phyloP scores from a whole-genome alignment of 202 grass and related monocot species.

The Brachypodium distachyon region DNA sequence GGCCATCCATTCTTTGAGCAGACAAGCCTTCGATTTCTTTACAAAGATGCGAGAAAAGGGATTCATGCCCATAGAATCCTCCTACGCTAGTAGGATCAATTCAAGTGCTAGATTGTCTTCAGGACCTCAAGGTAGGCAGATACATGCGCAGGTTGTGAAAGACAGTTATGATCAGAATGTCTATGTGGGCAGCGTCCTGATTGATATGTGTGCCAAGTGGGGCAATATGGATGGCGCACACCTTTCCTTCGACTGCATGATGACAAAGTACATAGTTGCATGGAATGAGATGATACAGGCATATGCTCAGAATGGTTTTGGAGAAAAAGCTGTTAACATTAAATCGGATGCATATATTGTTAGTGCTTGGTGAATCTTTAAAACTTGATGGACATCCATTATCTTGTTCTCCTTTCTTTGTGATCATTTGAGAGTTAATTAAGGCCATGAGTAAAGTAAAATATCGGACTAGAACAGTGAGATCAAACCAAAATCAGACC shows the following conservation, averaged over 20 bases:
- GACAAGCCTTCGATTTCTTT: slow-evolving; percentile 64
- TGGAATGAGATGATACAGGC: slow-evolving; percentile 99
- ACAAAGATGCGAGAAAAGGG: slow-evolving; percentile 61
- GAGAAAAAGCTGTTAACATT: slow-evolving; percentile 39
- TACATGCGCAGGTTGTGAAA: slow-evolving; percentile 64
- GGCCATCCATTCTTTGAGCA: slow-evolving; percentile 54
- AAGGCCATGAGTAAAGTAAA: too few species aligned
- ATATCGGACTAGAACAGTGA: not conserved
- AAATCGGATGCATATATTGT: not conserved
- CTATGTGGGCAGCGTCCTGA: slow-evolving; percentile 68
- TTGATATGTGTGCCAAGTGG: slow-evolving; percentile 87
- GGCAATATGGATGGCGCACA: slow-evolving; percentile 58
- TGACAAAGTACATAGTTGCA: slow-evolving; percentile 65
- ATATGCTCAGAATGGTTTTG: slow-evolving; percentile 70
- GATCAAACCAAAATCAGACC: slow-evolving; percentile 31
- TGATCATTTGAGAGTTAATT: not conserved
- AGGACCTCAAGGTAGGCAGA: slow-evolving; percentile 70
- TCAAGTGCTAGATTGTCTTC: slow-evolving; percentile 61
- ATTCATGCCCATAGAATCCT: slow-evolving; percentile 59
- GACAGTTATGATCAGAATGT: slow-evolving; percentile 67
- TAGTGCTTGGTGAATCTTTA: not conserved
- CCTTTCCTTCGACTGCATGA: slow-evolving; percentile 59
- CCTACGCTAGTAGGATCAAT: slow-evolving; percentile 74
- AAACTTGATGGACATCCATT: not conserved
- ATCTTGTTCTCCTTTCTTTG: too few species aligned